phyloP scores from a whole-genome alignment of 73 alveolate genomes.

The Effrenium voratum region DNA sequence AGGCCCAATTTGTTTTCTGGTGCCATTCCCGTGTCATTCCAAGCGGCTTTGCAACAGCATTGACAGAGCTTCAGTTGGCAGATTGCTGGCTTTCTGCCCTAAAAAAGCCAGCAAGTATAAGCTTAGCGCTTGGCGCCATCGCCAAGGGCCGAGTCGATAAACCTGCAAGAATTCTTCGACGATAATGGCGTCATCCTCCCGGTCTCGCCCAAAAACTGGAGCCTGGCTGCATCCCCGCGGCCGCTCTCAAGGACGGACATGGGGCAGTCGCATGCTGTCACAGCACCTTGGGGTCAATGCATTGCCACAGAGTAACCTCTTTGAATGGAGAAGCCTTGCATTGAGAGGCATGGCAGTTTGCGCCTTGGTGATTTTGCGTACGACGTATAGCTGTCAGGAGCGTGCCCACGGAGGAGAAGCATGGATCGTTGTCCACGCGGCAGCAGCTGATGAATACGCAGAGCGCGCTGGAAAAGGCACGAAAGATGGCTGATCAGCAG shows the following conservation, averaged over 20 bases:
- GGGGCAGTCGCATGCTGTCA: no score
- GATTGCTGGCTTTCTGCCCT: no score
- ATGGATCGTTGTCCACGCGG: slow-evolving; percentile 84
- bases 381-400: slow-evolving; percentile 44
- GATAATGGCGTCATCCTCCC: slow-evolving; percentile 32
- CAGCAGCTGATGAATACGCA: slow-evolving; percentile 84
- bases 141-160: slow-evolving; percentile 46
- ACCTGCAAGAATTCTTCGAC: slow-evolving; percentile 64
- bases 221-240: slow-evolving; percentile 59
- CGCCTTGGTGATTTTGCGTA: not conserved
- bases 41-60: not conserved
- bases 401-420: slow-evolving; percentile 52
- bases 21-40: no score
- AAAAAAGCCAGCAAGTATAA: not conserved
- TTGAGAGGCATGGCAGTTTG: not conserved
- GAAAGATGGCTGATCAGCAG: slow-evolving; percentile 62
- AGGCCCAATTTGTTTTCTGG: no score
- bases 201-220: slow-evolving; percentile 74
- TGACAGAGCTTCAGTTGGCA: not conserved
- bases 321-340: not conserved
- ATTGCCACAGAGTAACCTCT: not conserved
- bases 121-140: not conserved
- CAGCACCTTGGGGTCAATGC: not conserved
- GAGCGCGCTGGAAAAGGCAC: slow-evolving; percentile 70
- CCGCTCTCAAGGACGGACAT: slow-evolving; percentile 82